Conservation (phyloP, 192 early-diverging fungal genomes). For the Coemansia aciculifera region DNA sequence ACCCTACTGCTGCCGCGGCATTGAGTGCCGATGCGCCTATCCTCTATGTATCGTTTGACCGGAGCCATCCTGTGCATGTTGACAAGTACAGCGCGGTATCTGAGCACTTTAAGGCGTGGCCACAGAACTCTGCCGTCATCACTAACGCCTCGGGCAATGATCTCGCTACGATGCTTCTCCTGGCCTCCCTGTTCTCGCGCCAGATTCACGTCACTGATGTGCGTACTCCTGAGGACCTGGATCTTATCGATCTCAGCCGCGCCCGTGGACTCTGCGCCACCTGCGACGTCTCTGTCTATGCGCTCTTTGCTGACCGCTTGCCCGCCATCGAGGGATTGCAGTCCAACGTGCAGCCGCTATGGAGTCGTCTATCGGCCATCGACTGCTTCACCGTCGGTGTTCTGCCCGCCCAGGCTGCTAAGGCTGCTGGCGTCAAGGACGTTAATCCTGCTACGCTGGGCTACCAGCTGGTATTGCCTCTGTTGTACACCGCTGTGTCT, state of each 20-base stretch:
- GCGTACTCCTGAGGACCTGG: slow-evolving; percentile 74
- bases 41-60: slow-evolving; percentile 65
- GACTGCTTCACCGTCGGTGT: slow-evolving; percentile 90
- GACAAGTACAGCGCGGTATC: slow-evolving; percentile 66
- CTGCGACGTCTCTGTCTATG: slow-evolving; percentile 89
- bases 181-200: slow-evolving; percentile 81
- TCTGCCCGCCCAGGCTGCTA: slow-evolving; percentile 64
- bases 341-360: slow-evolving; percentile 72
- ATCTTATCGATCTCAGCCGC: slow-evolving; percentile 82
- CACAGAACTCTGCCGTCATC: slow-evolving; percentile 67
- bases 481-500: slow-evolving; percentile 80
- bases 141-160: slow-evolving; percentile 84
- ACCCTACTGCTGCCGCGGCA: slow-evolving; percentile 58
- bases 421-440: slow-evolving; percentile 8
- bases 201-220: slow-evolving; percentile 90
- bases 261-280: slow-evolving; percentile 83
- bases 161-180: slow-evolving; percentile 83
- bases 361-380: slow-evolving; percentile 76
- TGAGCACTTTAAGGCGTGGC: slow-evolving; percentile 81
- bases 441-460: slow-evolving; percentile 36
- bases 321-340: slow-evolving; percentile 11
- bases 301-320: slow-evolving; percentile 66
- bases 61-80: slow-evolving; percentile 37
- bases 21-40: slow-evolving; percentile 51
- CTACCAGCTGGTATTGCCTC: slow-evolving; percentile 53